These are phyloP conservation scores for Asterochloris erici DNA, from an alignment of 139 green algal species.

Conservation along the genomic window DNA sequence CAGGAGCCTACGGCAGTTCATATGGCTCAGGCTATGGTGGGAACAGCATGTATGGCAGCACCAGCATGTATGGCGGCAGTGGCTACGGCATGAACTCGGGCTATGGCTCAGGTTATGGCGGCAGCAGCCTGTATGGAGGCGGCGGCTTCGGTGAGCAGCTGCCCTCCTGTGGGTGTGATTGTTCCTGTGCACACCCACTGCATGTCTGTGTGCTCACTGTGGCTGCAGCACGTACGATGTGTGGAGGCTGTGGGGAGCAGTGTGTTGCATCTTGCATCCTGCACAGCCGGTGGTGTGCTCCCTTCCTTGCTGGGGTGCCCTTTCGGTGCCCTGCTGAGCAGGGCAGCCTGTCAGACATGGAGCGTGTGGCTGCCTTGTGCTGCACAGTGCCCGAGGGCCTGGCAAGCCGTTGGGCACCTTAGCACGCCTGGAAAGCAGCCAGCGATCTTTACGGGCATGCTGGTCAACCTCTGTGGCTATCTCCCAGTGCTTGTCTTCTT, in stretches of 20 bases:
- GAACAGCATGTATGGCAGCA: conserved; percentile 3
- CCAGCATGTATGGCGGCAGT: conserved; percentile 20
- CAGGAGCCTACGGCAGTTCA: not conserved
- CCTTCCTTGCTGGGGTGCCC: no score
- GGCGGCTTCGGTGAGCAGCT: conserved; percentile 8
- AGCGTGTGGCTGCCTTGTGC: no score
- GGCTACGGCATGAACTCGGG: conserved; percentile 28
- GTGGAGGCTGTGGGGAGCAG: not conserved
- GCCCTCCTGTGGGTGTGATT: conserved; percentile 11
- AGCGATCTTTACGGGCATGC: no score
- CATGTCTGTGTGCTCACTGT: conserved; percentile 4
- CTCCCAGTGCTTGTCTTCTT: no score
- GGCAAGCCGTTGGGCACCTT: no score
- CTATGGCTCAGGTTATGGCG: conserved; percentile 16
- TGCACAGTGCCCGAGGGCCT: no score
- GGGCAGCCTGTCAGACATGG: no score
- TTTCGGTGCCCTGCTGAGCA: no score
- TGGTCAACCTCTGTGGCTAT: no score
- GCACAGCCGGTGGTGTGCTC: no score
- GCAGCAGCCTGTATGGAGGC: conserved; percentile 7
- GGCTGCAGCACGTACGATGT: conserved; percentile 31
- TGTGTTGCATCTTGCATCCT: no score
- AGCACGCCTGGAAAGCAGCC: no score
- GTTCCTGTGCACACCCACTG: not conserved
- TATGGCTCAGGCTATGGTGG: conserved; percentile 7